phyloP scores from a whole-genome alignment of 2,329 filamentous ascomycete species.

The Keithomyces neogunnii region DNA sequence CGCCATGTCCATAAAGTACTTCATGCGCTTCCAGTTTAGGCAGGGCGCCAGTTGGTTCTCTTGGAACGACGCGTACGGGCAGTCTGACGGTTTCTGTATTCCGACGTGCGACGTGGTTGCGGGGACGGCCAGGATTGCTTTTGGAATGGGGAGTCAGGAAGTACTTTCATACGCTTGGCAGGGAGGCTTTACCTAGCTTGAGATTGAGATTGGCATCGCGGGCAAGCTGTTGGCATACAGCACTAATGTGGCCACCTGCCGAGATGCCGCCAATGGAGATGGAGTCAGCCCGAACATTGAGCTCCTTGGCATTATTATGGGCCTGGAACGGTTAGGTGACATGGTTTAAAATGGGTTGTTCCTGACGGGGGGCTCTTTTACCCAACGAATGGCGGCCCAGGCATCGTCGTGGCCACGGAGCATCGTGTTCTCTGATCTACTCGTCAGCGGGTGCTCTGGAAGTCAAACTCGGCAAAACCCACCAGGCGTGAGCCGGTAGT shows the following conservation, averaged over 20 bases:
- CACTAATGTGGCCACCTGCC: constrained; percentile 5
- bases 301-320: neutral
- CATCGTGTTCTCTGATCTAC: constrained; percentile 2
- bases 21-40: constrained; percentile 6
- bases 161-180: neutral
- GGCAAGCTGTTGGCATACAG: constrained; percentile 6
- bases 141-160: neutral
- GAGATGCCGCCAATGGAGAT: constrained; percentile 9
- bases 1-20: constrained; percentile 3
- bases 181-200: neutral
- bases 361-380: neutral
- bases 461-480: too few species aligned
- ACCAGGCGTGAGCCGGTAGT: constrained; percentile 3
- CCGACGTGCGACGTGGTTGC: neutral
- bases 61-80: constrained; percentile 1
- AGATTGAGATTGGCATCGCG: constrained; percentile 4
- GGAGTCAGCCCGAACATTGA: constrained; percentile 5
- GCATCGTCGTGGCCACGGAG: constrained; percentile 6
- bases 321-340: too few species aligned
- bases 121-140: constrained; percentile 3
- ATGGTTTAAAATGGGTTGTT: too few species aligned
- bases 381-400: constrained; percentile 8
- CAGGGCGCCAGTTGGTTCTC: constrained; percentile 6
- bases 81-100: constrained; percentile 1
- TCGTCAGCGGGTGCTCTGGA: neutral